phyloP scores from a whole-genome alignment of 2,329 filamentous ascomycete genomes.

The Hymenoscyphus occultus region DNA sequence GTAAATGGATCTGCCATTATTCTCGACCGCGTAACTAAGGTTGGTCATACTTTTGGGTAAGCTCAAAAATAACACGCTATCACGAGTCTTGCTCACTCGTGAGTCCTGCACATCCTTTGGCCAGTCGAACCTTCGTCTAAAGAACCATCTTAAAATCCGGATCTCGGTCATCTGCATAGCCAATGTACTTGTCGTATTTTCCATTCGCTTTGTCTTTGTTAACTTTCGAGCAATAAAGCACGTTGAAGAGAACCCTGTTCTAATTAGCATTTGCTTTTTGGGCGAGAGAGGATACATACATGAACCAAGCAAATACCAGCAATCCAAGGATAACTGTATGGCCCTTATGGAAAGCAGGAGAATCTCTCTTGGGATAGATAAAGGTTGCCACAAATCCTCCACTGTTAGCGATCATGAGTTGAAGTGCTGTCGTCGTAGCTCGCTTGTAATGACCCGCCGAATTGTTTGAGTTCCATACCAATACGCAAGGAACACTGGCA shows the following conservation, averaged over 20 bases:
- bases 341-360: conserved; percentile 56
- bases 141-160: conserved; percentile 60
- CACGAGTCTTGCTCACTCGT: too few species aligned
- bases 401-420: conserved; percentile 64
- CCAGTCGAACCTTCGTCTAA: conserved; percentile 31
- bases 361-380: conserved; percentile 56
- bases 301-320: conserved; percentile 59
- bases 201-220: conserved; percentile 60
- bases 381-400: conserved; percentile 66
- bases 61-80: too few species aligned
- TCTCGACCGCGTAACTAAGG: too few species aligned
- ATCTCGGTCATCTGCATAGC: conserved; percentile 60
- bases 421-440: conserved; percentile 62
- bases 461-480: conserved; percentile 59
- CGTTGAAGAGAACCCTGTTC: conserved; percentile 55
- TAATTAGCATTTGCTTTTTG: conserved; percentile 3
- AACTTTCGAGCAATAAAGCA: conserved; percentile 60
- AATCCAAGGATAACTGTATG: conserved; percentile 60
- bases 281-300: conserved; percentile 46
- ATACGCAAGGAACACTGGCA: conserved; percentile 43
- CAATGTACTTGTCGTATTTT: conserved; percentile 56
- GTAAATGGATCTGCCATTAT: too few species aligned
- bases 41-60: too few species aligned
- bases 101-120: too few species aligned
- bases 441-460: conserved; percentile 66